Evolutionary conservation across 2,329 filamentous ascomycete species (phyloP), one percentile per base, ranked within the genome.

Genomic region (Teratosphaeria gauchensis): DNA sequence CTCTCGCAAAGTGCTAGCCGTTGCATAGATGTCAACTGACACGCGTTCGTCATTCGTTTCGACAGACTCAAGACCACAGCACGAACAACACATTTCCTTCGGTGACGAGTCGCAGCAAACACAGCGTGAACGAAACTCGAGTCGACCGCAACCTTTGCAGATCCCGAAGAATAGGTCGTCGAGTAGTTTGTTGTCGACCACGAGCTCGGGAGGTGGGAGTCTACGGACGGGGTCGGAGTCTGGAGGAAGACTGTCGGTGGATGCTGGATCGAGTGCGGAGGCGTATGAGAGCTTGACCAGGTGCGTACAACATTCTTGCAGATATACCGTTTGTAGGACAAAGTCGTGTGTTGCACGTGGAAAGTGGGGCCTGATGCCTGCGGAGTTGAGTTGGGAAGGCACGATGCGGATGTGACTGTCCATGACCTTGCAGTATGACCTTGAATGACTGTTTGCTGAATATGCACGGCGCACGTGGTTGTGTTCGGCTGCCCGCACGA

Each of bases 191-290:
- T 74, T 77, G 42, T 62, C 71, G 42, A 48, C 19, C 42, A 69
- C 71, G 31, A 46, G 60, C 62, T 60, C 58, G 63, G 42, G 48
- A 59, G 66, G 28, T 57, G 61, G 48, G 61, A 73, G 38, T 67
- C 71, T 57, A 73, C 75, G 53, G 63, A 69, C 72, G 74, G 83
- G 86, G 64, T 83, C 81, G 63, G 78, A 80, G 64, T 78, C 83
- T 75, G 80, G 85, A 71, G 53, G 46, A 38, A 86, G 88, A 61
- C 86, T 90, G 75, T 92, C 90, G 55, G 85, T 92, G 69, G 90
- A 94, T 73, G 85, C 84, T 59, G 82, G 84, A 56, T 78, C 83
- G 61, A 79, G 82, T 64, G 74, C 78, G 66, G 87, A 89, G 58
- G 58, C 56, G 65, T 84, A 84, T 75, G 89, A 92, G 72, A 78